Evolutionary conservation across 208 protist species (phyloP), one percentile per base, ranked within the genome.

Genomic region (Leishmania turanica): DNA sequence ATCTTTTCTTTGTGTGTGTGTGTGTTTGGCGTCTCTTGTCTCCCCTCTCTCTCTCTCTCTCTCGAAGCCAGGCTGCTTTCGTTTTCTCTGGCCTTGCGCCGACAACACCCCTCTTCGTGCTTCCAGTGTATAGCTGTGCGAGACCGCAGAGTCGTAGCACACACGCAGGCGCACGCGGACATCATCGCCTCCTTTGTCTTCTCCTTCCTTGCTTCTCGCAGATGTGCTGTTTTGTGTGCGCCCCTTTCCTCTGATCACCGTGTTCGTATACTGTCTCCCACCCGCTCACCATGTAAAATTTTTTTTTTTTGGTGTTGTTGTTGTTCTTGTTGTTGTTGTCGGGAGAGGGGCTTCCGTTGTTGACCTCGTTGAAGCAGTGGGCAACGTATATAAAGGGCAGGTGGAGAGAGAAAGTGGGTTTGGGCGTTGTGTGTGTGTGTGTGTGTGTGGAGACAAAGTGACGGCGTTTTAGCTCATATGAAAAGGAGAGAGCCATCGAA

Each of bases 251-350:
- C 7, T 5, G 62, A 40, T 31, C 21, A 31, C 13, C 62, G 5
- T 42, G 62, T 21, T 40, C 13, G 27, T 68, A 0, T 8, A 3
- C 40, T 40, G 62, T 68, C 31, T 40, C 31, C 5, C 47, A 15
- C 21, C 21, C 65, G 34, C 34, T 40, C 53, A 27, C 31, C 40
- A 58, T 77, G 73, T 77, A 58, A 11, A 77, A 45, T 49, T 77
- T 37, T 34, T 37, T 53, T 53, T 31, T 49, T 21, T 8, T 7
- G n/a, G n/a, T n/a, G n/a, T n/a, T n/a, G n/a, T n/a, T n/a, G n/a
- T n/a, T n/a, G n/a, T n/a, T 58, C 34, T 77, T 37, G 17, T 51
- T 53, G 17, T 49, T 24, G 51, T 8, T 62, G 27, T 62, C 45
- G 45, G 56, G 17, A 13, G 17, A 62, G 56, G 5, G 7, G 42